Base-by-base conservation (phyloP, 306 rosid genomes). In the Vicia villosa region DNA sequence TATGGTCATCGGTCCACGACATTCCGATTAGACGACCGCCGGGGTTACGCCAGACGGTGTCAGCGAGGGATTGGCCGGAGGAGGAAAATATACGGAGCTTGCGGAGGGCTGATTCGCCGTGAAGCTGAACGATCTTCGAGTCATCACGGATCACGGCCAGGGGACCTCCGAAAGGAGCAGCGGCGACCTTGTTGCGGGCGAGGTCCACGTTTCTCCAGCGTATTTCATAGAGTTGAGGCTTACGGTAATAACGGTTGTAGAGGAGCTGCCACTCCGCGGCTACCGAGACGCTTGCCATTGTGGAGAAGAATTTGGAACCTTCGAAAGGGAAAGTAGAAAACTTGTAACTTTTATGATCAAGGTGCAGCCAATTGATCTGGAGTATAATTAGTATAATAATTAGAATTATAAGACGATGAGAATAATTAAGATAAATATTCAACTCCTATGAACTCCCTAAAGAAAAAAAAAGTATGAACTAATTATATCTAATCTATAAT, bases 231-330 rank as follows among this genome's bases (percentile, higher is more conserved):
- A 90, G 76, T 66, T 93, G 94, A 4, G 98, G 96, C 73, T 93
- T 90, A 0, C 98, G 90, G 80, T 93, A 90, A 83, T 81, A 93
- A 2, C 98, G 91, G 62, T 93, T 91, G 85, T 86, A 86, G 80
- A 93, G 97, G 70, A 90, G 97, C 82, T 88, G 97, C 98, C 98
- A 93, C 77, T 93, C 98, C 67, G 98, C 97, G 24, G 98, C 97
- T 4, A 93, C 98, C 1, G 98, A 93, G 32, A 90, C 93, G 83
- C 83, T 90, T 15, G 97, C 90, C 98, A 94, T 93, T 16, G 66
- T 15, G 16, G 3, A 69, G 34, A 10, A n/a, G 49, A 14, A 26
- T 21, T 24, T 6, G 37, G 10, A 11, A 24, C 38, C 10, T 34
- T 34, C 8, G 62, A 24, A 26, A 24, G 40, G 19, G 55, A 49